Evolutionary conservation across 768 basidiomycete species (phyloP), one percentile per base, ranked within the genome.

Genomic region (Sporobolomyces pararoseus): DNA sequence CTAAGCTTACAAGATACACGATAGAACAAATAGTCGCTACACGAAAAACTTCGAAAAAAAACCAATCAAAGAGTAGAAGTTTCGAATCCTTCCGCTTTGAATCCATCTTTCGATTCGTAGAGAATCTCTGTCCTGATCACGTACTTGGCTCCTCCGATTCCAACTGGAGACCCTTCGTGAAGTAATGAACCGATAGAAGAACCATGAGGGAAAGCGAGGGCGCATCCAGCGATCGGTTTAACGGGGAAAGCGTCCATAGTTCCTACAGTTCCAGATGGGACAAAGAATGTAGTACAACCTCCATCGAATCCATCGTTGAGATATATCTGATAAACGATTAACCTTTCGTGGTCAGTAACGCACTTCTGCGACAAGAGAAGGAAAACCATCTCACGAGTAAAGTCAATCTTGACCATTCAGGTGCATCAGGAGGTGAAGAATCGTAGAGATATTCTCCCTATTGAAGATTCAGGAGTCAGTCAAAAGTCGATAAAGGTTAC

Each of bases 221-320:
- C 83, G 4, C 83, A 82, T 0, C 85, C 85, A 3, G 81, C 79
- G 19, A 82, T 76, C 0, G 85, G 85, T 60, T 80, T 79, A 23
- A 85, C 82, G 2, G 83, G 82, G 27, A 81, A 80, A 23, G 85
- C 83, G 63, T 84, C 81, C 50, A 85, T 80, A 13, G 82, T 77
- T 21, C 83, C 83, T 17, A 79, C 79, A 5, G 19, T 31, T 1
- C 77, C 75, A 0, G 83, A 83, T 1, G 84, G 85, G 9, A 85
- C 76, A 78, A 85, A 85, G 78, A 84, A 85, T 4, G 85, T 85
- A 7, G 85, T 85, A 67, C 81, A 81, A 17, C 85, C 85, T 35
- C 79, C 79, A 44, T 79, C 78, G 64, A 85, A 84, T 72, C 81
- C 81, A 61, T 83, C 82, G 76, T 83, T 83, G 52, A 84, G 80